Conservation (phyloP, 495 filamentous ascomycete genomes). For the Penicillium odoratum region DNA sequence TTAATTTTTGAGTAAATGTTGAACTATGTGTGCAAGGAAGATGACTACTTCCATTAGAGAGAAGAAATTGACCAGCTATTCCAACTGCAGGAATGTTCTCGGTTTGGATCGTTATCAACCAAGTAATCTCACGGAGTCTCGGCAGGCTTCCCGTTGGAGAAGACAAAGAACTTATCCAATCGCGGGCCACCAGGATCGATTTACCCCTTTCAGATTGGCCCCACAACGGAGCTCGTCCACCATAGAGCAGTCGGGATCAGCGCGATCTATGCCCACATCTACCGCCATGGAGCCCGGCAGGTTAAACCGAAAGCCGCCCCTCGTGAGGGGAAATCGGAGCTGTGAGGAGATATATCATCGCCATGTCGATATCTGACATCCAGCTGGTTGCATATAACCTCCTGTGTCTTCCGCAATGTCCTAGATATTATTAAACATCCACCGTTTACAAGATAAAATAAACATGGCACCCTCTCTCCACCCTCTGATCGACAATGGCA, state of each 20-base stretch:
- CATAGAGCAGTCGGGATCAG: neutral
- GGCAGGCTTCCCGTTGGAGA: constrained; percentile 9
- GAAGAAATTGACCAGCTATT: no score
- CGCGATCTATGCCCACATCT: neutral
- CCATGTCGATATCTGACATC: neutral
- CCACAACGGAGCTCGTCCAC: constrained; percentile 1
- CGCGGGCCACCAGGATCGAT: neutral
- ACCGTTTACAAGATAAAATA: constrained; percentile 1
- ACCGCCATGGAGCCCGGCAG: neutral
- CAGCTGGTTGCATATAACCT: neutral
- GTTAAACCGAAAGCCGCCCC: neutral
- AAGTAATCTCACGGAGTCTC: neutral
- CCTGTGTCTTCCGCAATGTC: neutral
- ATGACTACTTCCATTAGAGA: no score
- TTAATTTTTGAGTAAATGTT: no score
- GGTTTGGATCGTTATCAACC: neutral
- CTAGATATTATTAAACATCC: neutral
- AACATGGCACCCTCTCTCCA: constrained; percentile 49
- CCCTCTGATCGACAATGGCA: constrained; percentile 58
- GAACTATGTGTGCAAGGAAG: no score
- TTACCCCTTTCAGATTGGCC: constrained; percentile 2
- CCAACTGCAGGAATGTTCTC: neutral
- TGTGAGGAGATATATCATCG: neutral
- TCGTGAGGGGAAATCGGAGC: constrained; percentile 12
- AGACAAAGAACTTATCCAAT: neutral